A percentile compares a stretch with the other conserved stretches of the same genome.
phyloP scores from a whole-genome alignment of 805 yeast species.

The Yamadazyma sp. region DNA sequence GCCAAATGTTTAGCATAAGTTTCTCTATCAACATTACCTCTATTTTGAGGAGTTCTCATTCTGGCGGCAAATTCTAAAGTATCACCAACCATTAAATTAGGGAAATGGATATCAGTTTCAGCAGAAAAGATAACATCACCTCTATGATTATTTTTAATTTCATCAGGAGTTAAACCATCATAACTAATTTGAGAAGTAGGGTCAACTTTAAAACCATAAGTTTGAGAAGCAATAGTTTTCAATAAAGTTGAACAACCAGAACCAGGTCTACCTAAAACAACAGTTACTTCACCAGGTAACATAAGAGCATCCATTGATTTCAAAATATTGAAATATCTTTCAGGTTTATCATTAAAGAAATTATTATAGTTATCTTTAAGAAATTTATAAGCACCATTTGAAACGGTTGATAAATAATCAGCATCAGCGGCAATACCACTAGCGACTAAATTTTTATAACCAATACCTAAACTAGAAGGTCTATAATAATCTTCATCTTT shows the following conservation, averaged over 20 bases:
- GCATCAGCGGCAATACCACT: constrained; percentile 61
- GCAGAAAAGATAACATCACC: constrained; percentile 44
- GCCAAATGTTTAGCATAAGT: constrained; percentile 38
- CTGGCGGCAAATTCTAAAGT: constrained; percentile 53
- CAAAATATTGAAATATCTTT: constrained; percentile 20
- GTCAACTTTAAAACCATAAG: constrained; percentile 33
- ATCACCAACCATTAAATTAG: constrained; percentile 51
- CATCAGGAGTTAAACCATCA: constrained; percentile 29
- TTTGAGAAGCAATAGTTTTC: constrained; percentile 34
- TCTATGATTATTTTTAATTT: constrained; percentile 26
- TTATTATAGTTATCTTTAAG: constrained; percentile 2
- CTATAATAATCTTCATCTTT: constrained; percentile 58
- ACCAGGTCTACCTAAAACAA: constrained; percentile 41
- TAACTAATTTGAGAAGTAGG: constrained; percentile 29
- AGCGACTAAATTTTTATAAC: constrained; percentile 53
- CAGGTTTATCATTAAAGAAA: constrained; percentile 3
- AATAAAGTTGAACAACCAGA: constrained; percentile 39
- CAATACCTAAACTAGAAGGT: constrained; percentile 53
- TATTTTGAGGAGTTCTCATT: constrained; percentile 42
- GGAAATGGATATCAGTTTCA: constrained; percentile 56
- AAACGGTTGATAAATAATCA: constrained; percentile 57
- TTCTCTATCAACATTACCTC: constrained; percentile 29
- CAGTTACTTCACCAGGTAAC: constrained; percentile 37
- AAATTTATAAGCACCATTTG: constrained; percentile 33
- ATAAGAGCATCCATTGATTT: constrained; percentile 23